A percentile compares a stretch with the other conserved stretches of the same genome.
Conservation (phyloP, 169 alveolate species). For the Plasmodium relictum region DNA sequence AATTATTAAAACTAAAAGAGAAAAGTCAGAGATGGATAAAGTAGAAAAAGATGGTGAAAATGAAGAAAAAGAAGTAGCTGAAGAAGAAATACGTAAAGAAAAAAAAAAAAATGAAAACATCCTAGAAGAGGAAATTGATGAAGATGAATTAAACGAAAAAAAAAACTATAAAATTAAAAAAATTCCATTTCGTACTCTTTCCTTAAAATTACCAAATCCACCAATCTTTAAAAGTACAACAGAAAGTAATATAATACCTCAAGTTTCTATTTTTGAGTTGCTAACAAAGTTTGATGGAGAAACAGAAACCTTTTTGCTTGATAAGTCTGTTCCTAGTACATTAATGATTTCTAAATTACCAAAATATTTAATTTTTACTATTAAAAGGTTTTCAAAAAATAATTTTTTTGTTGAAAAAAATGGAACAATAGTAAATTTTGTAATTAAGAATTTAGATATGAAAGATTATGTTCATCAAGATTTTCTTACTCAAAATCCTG, state of each 20-base stretch:
- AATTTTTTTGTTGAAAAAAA: conserved; percentile 98
- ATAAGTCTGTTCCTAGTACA: conserved; percentile 59
- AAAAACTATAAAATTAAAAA: conserved; percentile 39
- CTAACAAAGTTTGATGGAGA: conserved; percentile 96
- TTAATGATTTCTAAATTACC: conserved; percentile 90
- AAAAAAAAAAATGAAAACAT: not conserved
- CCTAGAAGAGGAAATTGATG: not conserved
- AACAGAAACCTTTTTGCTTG: conserved; percentile 88
- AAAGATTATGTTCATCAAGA: conserved; percentile 89
- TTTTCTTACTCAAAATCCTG: conserved; percentile 81
- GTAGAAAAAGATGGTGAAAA: not conserved
- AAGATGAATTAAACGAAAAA: conserved; percentile 76
- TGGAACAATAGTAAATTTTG: conserved; percentile 98
- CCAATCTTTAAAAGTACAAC: conserved; percentile 96
- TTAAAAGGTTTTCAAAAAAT: conserved; percentile 95
- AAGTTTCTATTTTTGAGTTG: conserved; percentile 93
- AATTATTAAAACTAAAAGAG: conserved; percentile 58
- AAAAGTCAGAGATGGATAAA: conserved; percentile 9
- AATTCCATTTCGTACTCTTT: conserved; percentile 81
- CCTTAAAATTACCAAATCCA: conserved; percentile 89
- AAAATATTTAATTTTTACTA: conserved; percentile 92
- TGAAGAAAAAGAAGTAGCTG: not conserved
- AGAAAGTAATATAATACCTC: conserved; percentile 93
- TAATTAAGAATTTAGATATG: conserved; percentile 94
- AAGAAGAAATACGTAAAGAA: not conserved